Evolutionary conservation across 116 monocot genomes (phyloP), one percentile per base, ranked within the genome.

Genomic region (Papilionanthe hybrid): DNA sequence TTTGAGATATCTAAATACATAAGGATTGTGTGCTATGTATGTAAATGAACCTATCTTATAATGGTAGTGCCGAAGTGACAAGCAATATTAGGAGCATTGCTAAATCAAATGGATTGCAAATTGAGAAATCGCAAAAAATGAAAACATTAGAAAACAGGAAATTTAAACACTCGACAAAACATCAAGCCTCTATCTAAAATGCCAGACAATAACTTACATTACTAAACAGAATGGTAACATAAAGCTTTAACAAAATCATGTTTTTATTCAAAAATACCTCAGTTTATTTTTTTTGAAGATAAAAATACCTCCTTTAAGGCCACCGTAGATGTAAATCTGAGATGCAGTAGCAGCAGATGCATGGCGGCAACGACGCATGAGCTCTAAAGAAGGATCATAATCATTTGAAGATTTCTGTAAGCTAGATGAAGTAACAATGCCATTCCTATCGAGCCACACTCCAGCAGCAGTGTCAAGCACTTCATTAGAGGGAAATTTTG

Each of bases 391-490:
- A 76, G 82, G 18, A 88, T 92, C 97, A 89, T 76, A 78, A 1
- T 83, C 92, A 87, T 75, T 75, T 57, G 83, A 55, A 63, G 88
- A 84, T 80, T 87, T 97, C 68, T 85, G 86, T 49, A 83, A 74
- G 37, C 90, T 85, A 32, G 91, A 82, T 49, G 92, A 88, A 15
- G 92, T 85, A 79, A 97, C 92, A 79, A 91, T 87, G 48, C 97
- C 97, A 86, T 90, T 94, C 79, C 82, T 89, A 78, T 97, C 97
- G 84, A 97, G 79, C 97, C 97, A 97, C 74, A 97, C 89, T 29
- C 97, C 94, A 84, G 97, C 91, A 88, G 94, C 94, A 92, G 97
- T 94, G 78, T 97, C 97, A 91, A 97, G 79, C 75, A 97, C 97
- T 96, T 84, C 78, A 84, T 48, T 9, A 82, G 77, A 69, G 15